Evolutionary conservation across 1,284 basidiomycete species (phyloP).

Genomic region (Cryptococcus floricola): DNA sequence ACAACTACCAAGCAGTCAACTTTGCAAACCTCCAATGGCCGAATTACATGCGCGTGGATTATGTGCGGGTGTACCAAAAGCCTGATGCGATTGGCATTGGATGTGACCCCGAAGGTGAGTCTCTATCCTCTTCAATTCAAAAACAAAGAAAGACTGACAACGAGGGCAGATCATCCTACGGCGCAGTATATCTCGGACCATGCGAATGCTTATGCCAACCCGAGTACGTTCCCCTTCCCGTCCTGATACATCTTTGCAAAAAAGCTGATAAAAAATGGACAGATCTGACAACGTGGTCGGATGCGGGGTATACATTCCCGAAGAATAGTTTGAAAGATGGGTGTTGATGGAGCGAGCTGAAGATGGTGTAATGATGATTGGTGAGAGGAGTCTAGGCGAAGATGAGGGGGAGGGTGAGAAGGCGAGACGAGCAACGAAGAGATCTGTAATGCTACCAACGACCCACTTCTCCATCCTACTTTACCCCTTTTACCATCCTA

Average conservation of each 20-base stretch:
- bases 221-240: conserved; percentile 14
- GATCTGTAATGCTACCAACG: no score
- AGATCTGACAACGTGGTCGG: conserved; percentile 44
- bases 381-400: no score
- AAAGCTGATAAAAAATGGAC: no score
- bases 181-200: conserved; percentile 43
- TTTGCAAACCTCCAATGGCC: conserved; percentile 48
- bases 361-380: no score
- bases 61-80: conserved; percentile 52
- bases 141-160: background rate
- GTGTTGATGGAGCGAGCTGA: no score
- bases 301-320: conserved; percentile 42
- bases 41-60: conserved; percentile 50
- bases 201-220: conserved; percentile 38
- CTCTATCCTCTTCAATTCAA: background rate
- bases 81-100: conserved; percentile 44
- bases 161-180: conserved; percentile 39
- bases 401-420: no score
- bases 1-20: conserved; percentile 50
- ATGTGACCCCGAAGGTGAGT: conserved; percentile 21
- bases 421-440: no score
- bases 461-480: no score
- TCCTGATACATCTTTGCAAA: no score
- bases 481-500: no score
- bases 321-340: conserved; percentile 27